Base-by-base conservation (phyloP, 2,329 filamentous ascomycete genomes). In the Colletotrichum liriopes region DNA sequence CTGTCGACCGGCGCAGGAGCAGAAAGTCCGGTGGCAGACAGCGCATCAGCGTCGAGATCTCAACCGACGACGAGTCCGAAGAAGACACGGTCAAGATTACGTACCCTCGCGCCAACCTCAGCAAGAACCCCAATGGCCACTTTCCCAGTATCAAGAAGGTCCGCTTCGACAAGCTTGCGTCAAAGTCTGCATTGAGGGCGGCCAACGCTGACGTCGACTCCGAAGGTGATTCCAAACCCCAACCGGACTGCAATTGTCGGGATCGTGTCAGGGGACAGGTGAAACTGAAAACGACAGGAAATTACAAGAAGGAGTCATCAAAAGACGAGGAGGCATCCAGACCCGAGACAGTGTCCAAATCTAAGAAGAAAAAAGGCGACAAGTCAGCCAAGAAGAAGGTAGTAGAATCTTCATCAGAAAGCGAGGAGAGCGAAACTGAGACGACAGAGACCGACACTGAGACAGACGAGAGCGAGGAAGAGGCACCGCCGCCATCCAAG, bases 1-100 rank as follows among this genome's bases (percentile, higher is more conserved):
- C 66, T 32, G 43, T 71, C 23, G 54, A 74, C 39, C 56, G 68
- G 4, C 73, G 64, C 23, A 68, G 45, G 11, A 39, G 64, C 65
- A 59, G 51, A 29, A 69, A 65, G 41, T 71, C 73, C 32, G 64
- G 74, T 58, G 79, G 80, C 23, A 77, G 84, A 14, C 71, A 66
- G 37, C 67, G 67, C 16, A 70, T 73, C 39, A 66, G 67, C 66
- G 76, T 88, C 41, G 81, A 85, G 63, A 76, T 88, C 1, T 81
- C 83, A 18, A 88, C 87, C 14, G 87, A 90, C 72, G 87, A 89
- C 54, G 86, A 88, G 67, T 83, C 82, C n/a, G 83, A 85, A 9
- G 81, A 83, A 35, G 87, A 90, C 64, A 84, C 82, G 3, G 77
- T 89, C 65, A 82, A 79, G 23, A 77, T 90, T 47, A 86, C 85